Percentiles rank a stretch among this genome's conserved stretches.
These are phyloP conservation scores for Microbotryum lychnidis-dioicae DNA, from an alignment of 1,284 basidiomycete genomes.

Conservation along the genomic window DNA sequence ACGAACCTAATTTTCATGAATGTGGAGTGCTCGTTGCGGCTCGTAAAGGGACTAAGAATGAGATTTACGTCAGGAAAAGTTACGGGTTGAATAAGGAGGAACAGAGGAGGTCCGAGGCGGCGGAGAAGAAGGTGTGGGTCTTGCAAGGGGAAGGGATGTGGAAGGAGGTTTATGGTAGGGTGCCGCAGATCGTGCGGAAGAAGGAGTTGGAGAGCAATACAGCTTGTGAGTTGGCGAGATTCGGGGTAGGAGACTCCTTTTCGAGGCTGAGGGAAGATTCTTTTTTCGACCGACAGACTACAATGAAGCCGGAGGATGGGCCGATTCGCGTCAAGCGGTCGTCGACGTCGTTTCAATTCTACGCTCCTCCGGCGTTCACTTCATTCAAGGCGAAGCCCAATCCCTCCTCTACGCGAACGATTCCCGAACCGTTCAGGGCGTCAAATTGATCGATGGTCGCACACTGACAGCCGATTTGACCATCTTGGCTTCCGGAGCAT, in stretches of 20 bases:
- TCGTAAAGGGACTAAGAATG: constrained; percentile 3
- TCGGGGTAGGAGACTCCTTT: too few relatives aligned
- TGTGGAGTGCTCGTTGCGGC: constrained; percentile 13
- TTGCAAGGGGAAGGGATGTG: constrained; percentile 1
- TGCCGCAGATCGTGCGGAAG: background rate
- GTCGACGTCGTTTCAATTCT: constrained; percentile 7
- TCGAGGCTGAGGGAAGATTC: background rate
- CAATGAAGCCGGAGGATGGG: constrained; percentile 25
- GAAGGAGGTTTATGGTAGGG: constrained; percentile 8
- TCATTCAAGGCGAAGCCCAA: constrained; percentile 16
- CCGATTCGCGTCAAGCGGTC: constrained; percentile 21
- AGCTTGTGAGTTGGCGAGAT: constrained; percentile 4
- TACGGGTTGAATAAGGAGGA: constrained; percentile 10
- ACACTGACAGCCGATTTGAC: constrained; percentile 13
- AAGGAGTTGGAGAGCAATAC: constrained; percentile 2
- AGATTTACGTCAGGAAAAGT: constrained; percentile 10
- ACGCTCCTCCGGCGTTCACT: constrained; percentile 11
- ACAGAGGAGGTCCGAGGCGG: background rate
- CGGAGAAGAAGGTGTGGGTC: background rate
- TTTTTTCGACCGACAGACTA: constrained; percentile 4
- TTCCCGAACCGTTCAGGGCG: constrained; percentile 6
- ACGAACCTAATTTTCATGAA: constrained; percentile 5
- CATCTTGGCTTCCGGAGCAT: constrained; percentile 15
- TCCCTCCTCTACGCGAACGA: constrained; percentile 4
- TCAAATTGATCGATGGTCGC: constrained; percentile 4